Conservation (phyloP, 1,139 yeast species). For the Saccharomyces hybrid region DNA sequence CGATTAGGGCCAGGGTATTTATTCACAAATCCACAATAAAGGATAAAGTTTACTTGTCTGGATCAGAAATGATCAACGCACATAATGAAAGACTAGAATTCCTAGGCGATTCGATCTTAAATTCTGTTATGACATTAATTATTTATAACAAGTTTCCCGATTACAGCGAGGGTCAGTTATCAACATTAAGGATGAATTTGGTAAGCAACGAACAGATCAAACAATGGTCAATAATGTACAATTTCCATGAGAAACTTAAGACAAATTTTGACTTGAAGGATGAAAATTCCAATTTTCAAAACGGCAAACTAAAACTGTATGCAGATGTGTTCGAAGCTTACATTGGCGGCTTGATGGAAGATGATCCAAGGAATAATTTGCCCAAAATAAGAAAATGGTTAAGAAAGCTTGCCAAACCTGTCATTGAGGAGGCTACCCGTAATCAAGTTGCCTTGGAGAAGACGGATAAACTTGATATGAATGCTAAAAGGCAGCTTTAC, state of each 20-base stretch:
- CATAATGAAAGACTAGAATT: conserved; percentile 92
- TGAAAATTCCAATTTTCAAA: conserved; percentile 28
- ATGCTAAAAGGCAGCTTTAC: conserved; percentile 62
- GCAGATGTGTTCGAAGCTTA: conserved; percentile 74
- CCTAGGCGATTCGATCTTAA: conserved; percentile 83
- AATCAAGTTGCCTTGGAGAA: conserved; percentile 19
- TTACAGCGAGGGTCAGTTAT: conserved; percentile 75
- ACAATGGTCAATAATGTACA: conserved; percentile 65
- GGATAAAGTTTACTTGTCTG: conserved; percentile 49
- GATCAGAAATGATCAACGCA: conserved; percentile 48
- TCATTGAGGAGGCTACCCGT: conserved; percentile 36
- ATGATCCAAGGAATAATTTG: conserved; percentile 40
- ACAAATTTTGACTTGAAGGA: conserved; percentile 32
- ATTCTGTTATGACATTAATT: conserved; percentile 62
- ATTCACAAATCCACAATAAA: conserved; percentile 71
- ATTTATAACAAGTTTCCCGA: conserved; percentile 60
- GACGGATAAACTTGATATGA: conserved; percentile 26
- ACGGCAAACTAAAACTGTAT: conserved; percentile 31
- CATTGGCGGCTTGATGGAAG: conserved; percentile 73
- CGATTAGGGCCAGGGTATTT: conserved; percentile 63
- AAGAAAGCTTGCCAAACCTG: conserved; percentile 44
- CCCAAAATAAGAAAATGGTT: conserved; percentile 56
- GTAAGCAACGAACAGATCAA: conserved; percentile 70
- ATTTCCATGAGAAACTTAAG: conserved; percentile 54
- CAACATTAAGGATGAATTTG: conserved; percentile 60